Conservation (phyloP, 495 filamentous ascomycete genomes). For the Umbilicaria muhlenbergii region DNA sequence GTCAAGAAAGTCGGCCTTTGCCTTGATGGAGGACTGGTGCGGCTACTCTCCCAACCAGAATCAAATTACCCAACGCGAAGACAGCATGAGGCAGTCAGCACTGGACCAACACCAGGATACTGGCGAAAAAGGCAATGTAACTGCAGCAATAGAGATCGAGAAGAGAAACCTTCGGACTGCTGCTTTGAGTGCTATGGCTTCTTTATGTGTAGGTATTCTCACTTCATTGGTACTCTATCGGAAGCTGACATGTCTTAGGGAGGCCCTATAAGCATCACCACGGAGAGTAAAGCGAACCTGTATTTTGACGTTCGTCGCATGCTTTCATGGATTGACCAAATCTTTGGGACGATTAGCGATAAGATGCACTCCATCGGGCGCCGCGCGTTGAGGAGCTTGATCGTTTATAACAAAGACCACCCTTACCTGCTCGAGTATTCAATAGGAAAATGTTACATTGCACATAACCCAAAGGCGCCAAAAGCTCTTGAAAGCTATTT, state of each 20-base stretch:
- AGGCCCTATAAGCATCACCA: constrained; percentile 77
- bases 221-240: neutral
- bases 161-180: constrained; percentile 82
- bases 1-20: constrained; percentile 80
- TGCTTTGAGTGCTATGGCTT: constrained; percentile 88
- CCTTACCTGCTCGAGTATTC: constrained; percentile 72
- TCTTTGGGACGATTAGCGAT: constrained; percentile 80
- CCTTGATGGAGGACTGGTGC: constrained; percentile 98
- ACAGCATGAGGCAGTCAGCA: constrained; percentile 70
- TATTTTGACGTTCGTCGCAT: constrained; percentile 87
- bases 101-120: constrained; percentile 49
- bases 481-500: constrained; percentile 93
- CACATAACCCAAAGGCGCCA: constrained; percentile 35
- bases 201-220: constrained; percentile 53
- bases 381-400: constrained; percentile 77
- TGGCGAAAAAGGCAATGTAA: constrained; percentile 56
- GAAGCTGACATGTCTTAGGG: constrained; percentile 27
- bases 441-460: constrained; percentile 71
- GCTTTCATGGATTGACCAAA: constrained; percentile 85
- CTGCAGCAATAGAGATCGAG: constrained; percentile 89
- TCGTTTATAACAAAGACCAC: constrained; percentile 76
- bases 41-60: constrained; percentile 85
- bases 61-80: constrained; percentile 69
- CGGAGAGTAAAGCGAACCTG: constrained; percentile 64
- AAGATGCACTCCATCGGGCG: constrained; percentile 84